Conservation (phyloP, 305 asterid species). For the Fraxinus ornus region DNA sequence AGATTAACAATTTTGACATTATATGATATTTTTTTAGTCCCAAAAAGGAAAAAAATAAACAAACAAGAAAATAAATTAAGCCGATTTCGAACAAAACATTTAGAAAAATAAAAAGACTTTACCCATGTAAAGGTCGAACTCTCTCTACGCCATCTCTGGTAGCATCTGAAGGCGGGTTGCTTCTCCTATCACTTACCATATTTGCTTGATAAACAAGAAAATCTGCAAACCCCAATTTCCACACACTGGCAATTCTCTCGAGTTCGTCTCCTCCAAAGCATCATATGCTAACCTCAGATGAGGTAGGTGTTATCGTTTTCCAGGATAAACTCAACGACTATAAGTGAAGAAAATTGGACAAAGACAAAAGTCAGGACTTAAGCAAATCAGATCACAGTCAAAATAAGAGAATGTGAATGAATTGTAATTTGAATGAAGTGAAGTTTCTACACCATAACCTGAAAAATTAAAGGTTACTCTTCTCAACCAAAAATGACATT, state of each 20-base stretch:
- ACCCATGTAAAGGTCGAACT: slow-evolving; percentile 81
- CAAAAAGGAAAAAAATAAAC: not conserved
- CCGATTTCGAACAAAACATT: not conserved
- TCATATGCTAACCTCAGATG: slow-evolving; percentile 51
- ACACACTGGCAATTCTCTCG: slow-evolving; percentile 44
- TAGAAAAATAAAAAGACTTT: slow-evolving; percentile 13
- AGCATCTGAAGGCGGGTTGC: slow-evolving; percentile 48
- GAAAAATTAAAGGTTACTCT: not conserved
- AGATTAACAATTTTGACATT: not conserved
- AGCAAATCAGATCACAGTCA: slow-evolving; percentile 9
- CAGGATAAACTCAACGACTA: slow-evolving; percentile 41
- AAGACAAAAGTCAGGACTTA: slow-evolving; percentile 25
- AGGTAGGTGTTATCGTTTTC: slow-evolving; percentile 40
- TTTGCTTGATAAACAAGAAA: slow-evolving; percentile 39
- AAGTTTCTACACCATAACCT: not conserved
- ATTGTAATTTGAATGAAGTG: not conserved
- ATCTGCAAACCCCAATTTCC: slow-evolving; percentile 48
- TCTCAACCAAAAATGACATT: not conserved
- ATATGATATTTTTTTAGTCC: not conserved
- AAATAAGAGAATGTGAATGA: not conserved
- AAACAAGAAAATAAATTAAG: not conserved
- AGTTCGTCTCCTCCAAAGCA: slow-evolving; percentile 58
- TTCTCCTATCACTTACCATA: slow-evolving; percentile 72
- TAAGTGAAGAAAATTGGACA: slow-evolving; percentile 25
- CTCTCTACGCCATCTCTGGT: slow-evolving; percentile 48